phyloP scores from a whole-genome alignment of 106 monocot genomes.

The Apostasia ramifera region DNA sequence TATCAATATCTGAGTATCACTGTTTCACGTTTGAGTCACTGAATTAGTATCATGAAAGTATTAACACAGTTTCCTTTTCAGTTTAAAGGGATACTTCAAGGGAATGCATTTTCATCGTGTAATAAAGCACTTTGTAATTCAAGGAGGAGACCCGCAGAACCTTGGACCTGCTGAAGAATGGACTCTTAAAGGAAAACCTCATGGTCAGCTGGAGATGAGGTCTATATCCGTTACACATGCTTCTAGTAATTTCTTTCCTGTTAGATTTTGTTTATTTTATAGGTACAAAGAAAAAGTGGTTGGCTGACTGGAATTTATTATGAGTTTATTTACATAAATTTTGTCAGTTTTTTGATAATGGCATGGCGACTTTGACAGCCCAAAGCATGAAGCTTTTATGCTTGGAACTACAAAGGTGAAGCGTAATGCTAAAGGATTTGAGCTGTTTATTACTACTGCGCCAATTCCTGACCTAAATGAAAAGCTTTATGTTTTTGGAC shows the following conservation, averaged over 20 bases:
- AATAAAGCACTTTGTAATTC: conserved; percentile 91
- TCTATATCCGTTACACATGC: conserved; percentile 11
- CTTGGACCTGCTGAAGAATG: conserved; percentile 73
- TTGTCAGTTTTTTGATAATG: not conserved
- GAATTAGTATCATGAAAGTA: not conserved
- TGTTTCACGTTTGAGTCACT: not conserved
- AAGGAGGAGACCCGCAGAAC: conserved; percentile 67
- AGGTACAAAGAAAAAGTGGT: not conserved
- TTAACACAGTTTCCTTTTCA: conserved; percentile 14
- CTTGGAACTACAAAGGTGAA: conserved; percentile 77
- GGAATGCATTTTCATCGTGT: conserved; percentile 84
- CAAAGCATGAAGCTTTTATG: conserved; percentile 98
- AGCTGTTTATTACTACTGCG: conserved; percentile 93
- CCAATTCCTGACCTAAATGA: conserved; percentile 91
- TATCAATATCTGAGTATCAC: not conserved
- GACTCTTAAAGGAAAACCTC: conserved; percentile 67
- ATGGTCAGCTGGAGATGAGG: conserved; percentile 55
- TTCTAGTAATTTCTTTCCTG: not conserved
- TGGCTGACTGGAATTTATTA: too few species aligned
- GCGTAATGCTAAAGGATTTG: conserved; percentile 62
- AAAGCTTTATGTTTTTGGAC: conserved; percentile 85
- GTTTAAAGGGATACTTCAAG: conserved; percentile 83
- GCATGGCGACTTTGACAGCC: conserved; percentile 24
- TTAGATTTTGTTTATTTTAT: not conserved
- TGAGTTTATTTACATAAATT: not conserved